Percentiles rank a stretch among this genome's conserved stretches.
Evolutionary conservation across 768 basidiomycete genomes (phyloP).

Genomic region (Plicaturopsis crispa): DNA sequence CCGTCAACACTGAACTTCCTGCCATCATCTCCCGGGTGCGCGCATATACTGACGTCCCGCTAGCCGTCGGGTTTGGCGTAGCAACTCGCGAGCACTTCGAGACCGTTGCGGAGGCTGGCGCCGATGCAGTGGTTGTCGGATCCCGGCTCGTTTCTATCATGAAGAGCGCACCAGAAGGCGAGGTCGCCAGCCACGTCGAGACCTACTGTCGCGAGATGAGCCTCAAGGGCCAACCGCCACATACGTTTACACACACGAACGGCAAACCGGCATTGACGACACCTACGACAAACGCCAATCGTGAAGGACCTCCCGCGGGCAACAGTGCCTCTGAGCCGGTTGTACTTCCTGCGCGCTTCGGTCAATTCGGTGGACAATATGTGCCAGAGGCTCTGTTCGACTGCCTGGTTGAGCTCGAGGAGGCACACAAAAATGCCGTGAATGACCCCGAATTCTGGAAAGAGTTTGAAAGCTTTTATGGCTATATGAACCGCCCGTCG

Average conservation of each 20-base stretch:
- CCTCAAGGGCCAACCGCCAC: slow-evolving; percentile 27
- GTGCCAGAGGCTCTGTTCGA: slow-evolving; percentile 96
- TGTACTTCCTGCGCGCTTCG: slow-evolving; percentile 77
- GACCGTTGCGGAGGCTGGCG: slow-evolving; percentile 76
- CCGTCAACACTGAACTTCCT: slow-evolving; percentile 71
- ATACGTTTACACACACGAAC: slow-evolving; percentile 6
- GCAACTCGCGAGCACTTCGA: slow-evolving; percentile 87
- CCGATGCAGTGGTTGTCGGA: slow-evolving; percentile 93
- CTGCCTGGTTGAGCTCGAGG: slow-evolving; percentile 83
- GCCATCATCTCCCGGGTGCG: slow-evolving; percentile 81
- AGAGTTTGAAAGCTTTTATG: slow-evolving; percentile 81
- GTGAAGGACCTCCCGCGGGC: slow-evolving; percentile 18
- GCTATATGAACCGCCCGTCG: slow-evolving; percentile 94
- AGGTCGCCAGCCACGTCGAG: slow-evolving; percentile 50
- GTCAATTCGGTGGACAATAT: slow-evolving; percentile 95
- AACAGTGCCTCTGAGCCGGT: slow-evolving; percentile 27
- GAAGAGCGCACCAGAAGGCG: slow-evolving; percentile 47
- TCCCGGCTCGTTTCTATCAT: slow-evolving; percentile 79
- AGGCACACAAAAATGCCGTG: slow-evolving; percentile 81
- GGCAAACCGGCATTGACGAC: slow-evolving; percentile 22
- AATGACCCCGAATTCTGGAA: slow-evolving; percentile 88
- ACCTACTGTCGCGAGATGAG: slow-evolving; percentile 71
- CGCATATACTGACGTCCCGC: slow-evolving; percentile 66
- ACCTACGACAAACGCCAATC: slow-evolving; percentile 22
- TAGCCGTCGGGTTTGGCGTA: slow-evolving; percentile 97